Evolutionary conservation across 2,329 filamentous ascomycete species (phyloP).

Genomic region (Neofusicoccum laricinum): DNA sequence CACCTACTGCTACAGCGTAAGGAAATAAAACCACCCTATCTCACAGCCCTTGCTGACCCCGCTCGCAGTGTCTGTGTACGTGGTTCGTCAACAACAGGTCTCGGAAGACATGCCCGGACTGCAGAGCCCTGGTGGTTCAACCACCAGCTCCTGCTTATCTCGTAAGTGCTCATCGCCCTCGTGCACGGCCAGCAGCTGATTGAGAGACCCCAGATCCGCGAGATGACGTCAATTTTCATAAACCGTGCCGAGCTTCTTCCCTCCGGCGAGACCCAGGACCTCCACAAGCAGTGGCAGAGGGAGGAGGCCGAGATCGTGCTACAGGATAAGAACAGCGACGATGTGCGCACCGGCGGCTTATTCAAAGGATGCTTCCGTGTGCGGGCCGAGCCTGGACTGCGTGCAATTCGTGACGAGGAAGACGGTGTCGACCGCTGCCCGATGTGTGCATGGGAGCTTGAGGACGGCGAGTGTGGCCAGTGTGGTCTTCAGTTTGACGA

Average conservation of each 20-base stretch:
- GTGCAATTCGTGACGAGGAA: constrained; percentile 31
- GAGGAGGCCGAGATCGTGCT: constrained; percentile 61
- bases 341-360: constrained; percentile 53
- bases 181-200: constrained; percentile 39
- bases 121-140: constrained; percentile 56
- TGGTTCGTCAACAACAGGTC: constrained; percentile 54
- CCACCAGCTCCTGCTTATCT: constrained; percentile 64
- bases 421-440: constrained; percentile 64
- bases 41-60: constrained; percentile 26
- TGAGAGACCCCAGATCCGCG: constrained; percentile 46
- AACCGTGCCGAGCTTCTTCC: constrained; percentile 60
- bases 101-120: constrained; percentile 68
- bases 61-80: constrained; percentile 52
- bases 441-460: constrained; percentile 60
- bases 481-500: constrained; percentile 54
- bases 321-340: constrained; percentile 54
- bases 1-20: constrained; percentile 67
- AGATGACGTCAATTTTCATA: constrained; percentile 63
- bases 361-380: constrained; percentile 61
- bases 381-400: constrained; percentile 13
- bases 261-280: constrained; percentile 60
- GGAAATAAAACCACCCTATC: constrained; percentile 31
- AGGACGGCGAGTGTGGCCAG: constrained; percentile 55
- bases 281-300: constrained; percentile 56
- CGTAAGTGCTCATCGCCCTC: constrained; percentile 22